Conservation (phyloP, 2,329 filamentous ascomycete genomes). For the Ascochyta clinopodiicola region DNA sequence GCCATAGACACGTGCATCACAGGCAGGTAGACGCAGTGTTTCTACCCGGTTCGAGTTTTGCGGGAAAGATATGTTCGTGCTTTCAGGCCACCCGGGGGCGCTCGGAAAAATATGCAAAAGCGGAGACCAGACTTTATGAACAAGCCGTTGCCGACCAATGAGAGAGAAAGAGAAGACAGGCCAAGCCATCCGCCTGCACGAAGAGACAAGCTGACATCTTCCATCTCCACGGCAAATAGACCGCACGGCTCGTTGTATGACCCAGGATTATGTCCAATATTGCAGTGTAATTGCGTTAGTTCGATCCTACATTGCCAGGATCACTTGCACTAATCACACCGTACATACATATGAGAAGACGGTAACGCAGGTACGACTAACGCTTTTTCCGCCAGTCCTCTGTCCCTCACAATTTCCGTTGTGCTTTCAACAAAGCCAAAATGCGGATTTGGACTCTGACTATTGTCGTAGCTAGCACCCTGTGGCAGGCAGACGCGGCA, state of each 20-base stretch:
- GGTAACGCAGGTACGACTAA: not conserved
- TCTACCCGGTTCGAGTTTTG: no score
- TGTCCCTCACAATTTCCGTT: not conserved
- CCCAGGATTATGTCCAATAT: slow-evolving; percentile 6
- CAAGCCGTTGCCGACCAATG: not conserved
- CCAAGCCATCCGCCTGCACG: slow-evolving; percentile 3
- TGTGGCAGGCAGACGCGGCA: not conserved
- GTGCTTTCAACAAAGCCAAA: not conserved
- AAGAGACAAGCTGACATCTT: slow-evolving; percentile 1
- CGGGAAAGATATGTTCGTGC: no score
- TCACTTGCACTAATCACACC: not conserved
- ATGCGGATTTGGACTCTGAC: slow-evolving; percentile 8
- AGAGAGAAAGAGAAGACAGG: not conserved
- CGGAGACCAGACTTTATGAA: slow-evolving; percentile 4
- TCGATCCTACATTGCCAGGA: not conserved
- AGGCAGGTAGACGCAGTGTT: no score
- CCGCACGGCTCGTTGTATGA: slow-evolving; percentile 1
- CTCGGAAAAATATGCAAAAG: slow-evolving; percentile 2
- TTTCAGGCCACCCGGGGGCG: no score
- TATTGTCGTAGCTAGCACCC: not conserved
- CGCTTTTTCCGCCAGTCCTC: not conserved
- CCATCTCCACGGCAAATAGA: not conserved
- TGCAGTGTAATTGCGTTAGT: not conserved
- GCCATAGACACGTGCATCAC: no score
- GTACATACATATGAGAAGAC: not conserved